Evolutionary conservation across 192 early-diverging fungal species (phyloP), one percentile per base, ranked within the genome.

Genomic region (Funneliformis mosseae): DNA sequence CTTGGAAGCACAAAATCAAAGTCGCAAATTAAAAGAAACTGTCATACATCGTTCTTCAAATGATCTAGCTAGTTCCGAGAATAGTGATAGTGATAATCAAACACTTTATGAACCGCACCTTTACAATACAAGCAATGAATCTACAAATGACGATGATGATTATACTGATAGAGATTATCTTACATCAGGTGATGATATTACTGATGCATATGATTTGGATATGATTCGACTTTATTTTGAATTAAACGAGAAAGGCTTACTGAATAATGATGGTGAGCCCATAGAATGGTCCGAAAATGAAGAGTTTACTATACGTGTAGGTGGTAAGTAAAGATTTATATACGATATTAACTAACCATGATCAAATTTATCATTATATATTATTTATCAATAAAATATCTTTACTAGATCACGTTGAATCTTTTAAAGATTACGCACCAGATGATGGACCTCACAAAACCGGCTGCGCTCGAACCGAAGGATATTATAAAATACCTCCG

Each of bases 401-500:
- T 39, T n/a, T 42, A 3, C 33, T 33, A 23, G 68, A 42, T 41
- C 33, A n/a, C n/a, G 16, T 70, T 43, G n/a, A 70, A 43, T 70
- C 68, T 43, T 70, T n/a, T 23, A 70, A 70, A 33, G 68, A 70
- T n/a, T 43, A 42, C 42, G 38, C 38, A 9, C 68, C 68, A n/a
- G 33, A 39, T 23, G 38, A 33, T 21, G 68, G 39, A 7, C 38
- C 39, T n/a, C 33, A 95, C 76, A 81, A 83, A 50, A 92, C 92
- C 16, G 96, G 95, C 27, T 89, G 90, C 62, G 97, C 96, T 8
- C 90, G 97, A 70, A 96, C 95, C 2, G 92, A 96, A 80, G 94
- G 93, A 0, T 94, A 91, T 81, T 93, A 93, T 80, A 75, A 83
- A 66, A 92, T 97, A 41, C 86, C 94, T 0, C 86, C 89, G 4